Evolutionary conservation across 352 stramenopile species (phyloP).

Genomic region (Pythium guiyangense): DNA sequence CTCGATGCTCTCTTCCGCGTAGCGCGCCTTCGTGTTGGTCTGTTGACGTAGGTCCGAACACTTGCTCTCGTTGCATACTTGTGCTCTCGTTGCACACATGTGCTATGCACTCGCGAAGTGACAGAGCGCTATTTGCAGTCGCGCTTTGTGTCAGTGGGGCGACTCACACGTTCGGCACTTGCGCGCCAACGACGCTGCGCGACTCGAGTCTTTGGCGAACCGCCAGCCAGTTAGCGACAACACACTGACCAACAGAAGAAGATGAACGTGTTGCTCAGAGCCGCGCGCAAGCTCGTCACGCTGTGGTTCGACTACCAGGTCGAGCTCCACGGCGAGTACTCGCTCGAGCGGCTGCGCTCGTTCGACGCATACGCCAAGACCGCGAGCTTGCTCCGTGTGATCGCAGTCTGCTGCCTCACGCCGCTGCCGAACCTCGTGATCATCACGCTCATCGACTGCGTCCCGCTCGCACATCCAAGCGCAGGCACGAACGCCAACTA

Average conservation of each 20-base stretch:
- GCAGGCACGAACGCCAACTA: conserved; percentile 3
- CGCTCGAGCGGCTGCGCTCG: conserved; percentile 5
- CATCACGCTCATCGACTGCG: conserved; percentile 8
- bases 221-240: not conserved
- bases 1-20: too few relatives aligned
- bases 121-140: too few relatives aligned
- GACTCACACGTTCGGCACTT: too few relatives aligned
- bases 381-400: not conserved
- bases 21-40: too few relatives aligned
- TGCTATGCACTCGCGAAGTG: too few relatives aligned
- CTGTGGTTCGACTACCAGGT: conserved; percentile 12
- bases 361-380: conserved; percentile 1
- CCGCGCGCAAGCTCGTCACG: not conserved
- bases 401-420: conserved; percentile 7
- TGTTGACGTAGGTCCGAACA: too few relatives aligned
- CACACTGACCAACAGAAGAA: not conserved
- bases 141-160: too few relatives aligned
- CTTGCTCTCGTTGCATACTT: too few relatives aligned
- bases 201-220: not conserved
- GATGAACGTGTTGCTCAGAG: not conserved
- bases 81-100: too few relatives aligned
- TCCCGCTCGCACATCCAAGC: conserved; percentile 1
- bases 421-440: conserved; percentile 6
- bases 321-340: conserved; percentile 18
- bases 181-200: too few relatives aligned